A percentile compares a stretch with the other conserved stretches of the same genome.
Conservation (phyloP, 169 alveolate genomes). For the Babesia sp. region DNA sequence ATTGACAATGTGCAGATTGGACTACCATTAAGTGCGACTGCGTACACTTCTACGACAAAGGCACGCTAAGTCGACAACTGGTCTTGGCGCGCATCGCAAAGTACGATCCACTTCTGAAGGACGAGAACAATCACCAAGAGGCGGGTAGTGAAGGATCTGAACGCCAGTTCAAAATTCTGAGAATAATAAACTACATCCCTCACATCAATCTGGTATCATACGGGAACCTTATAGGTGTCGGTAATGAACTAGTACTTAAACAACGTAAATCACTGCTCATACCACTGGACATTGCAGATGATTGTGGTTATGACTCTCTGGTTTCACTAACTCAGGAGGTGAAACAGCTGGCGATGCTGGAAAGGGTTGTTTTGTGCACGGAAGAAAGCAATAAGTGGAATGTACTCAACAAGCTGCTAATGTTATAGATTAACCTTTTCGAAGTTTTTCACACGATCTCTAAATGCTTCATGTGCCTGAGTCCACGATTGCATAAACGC, state of each 20-base stretch:
- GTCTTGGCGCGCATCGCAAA: conserved; percentile 10
- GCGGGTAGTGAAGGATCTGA: neutral
- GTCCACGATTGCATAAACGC: conserved; percentile 59
- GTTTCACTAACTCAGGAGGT: neutral
- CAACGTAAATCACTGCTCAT: neutral
- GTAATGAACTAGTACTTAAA: neutral
- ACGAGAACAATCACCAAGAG: neutral
- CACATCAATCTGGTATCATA: neutral
- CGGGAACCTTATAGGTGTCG: conserved; percentile 8
- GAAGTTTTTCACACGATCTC: conserved; percentile 31
- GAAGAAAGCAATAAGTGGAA: conserved; percentile 5
- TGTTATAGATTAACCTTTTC: conserved; percentile 47
- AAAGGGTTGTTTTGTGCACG: conserved; percentile 7
- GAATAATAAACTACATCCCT: neutral
- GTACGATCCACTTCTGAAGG: neutral
- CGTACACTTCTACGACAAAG: conserved; percentile 20
- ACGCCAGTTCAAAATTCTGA: neutral
- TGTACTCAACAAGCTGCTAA: conserved; percentile 12
- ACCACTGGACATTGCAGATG: neutral
- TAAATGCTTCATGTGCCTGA: conserved; percentile 56
- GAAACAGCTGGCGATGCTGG: neutral
- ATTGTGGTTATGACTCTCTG: neutral
- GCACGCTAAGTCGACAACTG: conserved; percentile 10
- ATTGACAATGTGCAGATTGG: conserved; percentile 37
- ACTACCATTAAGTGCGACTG: conserved; percentile 9